Evolutionary conservation across 2,329 filamentous ascomycete genomes (phyloP).

Genomic region (Herpotrichia juniperi): DNA sequence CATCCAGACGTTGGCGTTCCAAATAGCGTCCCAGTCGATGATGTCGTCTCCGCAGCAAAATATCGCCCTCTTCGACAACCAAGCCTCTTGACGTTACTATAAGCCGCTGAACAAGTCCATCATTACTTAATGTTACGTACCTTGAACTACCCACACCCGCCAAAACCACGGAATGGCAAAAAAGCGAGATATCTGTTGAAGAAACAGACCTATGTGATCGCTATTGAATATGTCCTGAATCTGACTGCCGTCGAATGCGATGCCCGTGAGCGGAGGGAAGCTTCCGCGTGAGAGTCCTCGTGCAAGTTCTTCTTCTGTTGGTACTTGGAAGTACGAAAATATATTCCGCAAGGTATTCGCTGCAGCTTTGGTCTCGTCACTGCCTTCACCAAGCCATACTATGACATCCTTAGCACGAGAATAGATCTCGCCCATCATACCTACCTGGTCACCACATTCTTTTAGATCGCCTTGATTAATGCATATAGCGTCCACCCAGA

Average conservation of each 20-base stretch:
- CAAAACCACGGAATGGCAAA: not conserved
- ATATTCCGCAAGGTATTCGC: not conserved
- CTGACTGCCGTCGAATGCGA: not conserved
- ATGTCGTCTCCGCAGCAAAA: not conserved
- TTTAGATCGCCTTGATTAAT: not conserved
- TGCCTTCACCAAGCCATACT: not conserved
- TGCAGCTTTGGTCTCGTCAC: not conserved
- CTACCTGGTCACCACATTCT: not conserved
- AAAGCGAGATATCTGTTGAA: not conserved
- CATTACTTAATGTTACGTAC: not conserved
- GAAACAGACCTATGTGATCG: not conserved
- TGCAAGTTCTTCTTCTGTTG: not conserved
- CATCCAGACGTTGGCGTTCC: not conserved
- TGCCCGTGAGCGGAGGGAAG: not conserved
- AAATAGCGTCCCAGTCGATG: not conserved
- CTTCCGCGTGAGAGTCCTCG: not conserved
- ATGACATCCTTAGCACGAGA: not conserved
- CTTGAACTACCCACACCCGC: not conserved
- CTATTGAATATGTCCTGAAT: not conserved
- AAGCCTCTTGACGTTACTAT: not conserved
- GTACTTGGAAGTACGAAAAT: not conserved
- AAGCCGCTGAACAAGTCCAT: not conserved
- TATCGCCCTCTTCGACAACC: not conserved
- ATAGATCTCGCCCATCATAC: not conserved
- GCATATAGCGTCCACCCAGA: not conserved